phyloP scores from a whole-genome alignment of 2,329 filamentous ascomycete genomes.

The Emergomyces orientalis region DNA sequence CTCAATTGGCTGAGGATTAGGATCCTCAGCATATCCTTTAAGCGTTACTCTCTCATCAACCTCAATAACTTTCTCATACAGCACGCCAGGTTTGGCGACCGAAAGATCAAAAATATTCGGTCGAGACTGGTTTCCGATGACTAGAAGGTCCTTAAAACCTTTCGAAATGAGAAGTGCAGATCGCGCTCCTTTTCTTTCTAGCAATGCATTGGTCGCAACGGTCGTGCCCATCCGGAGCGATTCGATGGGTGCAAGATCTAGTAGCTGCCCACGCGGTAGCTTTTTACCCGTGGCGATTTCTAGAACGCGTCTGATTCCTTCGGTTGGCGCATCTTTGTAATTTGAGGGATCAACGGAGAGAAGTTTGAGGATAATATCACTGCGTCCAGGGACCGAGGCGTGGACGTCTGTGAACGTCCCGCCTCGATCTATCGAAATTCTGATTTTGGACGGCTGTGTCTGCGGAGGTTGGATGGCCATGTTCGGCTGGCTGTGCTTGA shows the following conservation, averaged over 20 bases:
- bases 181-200: slow-evolving; percentile 81
- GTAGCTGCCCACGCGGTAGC: slow-evolving; percentile 27
- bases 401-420: slow-evolving; percentile 26
- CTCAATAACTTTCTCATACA: slow-evolving; percentile 77
- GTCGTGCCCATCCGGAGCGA: slow-evolving; percentile 86
- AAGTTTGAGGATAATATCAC: slow-evolving; percentile 25
- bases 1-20: slow-evolving; percentile 53
- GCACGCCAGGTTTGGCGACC: slow-evolving; percentile 73
- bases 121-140: slow-evolving; percentile 82
- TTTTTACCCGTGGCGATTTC: slow-evolving; percentile 30
- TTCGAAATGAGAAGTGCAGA: slow-evolving; percentile 80
- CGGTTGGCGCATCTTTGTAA: slow-evolving; percentile 48
- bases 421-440: slow-evolving; percentile 33
- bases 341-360: slow-evolving; percentile 24
- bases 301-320: slow-evolving; percentile 75
- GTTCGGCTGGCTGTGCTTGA: background rate
- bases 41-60: slow-evolving; percentile 66
- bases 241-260: slow-evolving; percentile 30
- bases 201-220: slow-evolving; percentile 79
- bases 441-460: slow-evolving; percentile 5
- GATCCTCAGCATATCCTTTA: slow-evolving; percentile 38
- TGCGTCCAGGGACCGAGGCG: slow-evolving; percentile 19
- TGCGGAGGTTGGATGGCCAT: background rate
- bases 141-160: slow-evolving; percentile 76
- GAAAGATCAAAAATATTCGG: slow-evolving; percentile 86